Conservation (phyloP, 371 early-diverging fungal genomes). For the Basidiobolus heterosporus region DNA sequence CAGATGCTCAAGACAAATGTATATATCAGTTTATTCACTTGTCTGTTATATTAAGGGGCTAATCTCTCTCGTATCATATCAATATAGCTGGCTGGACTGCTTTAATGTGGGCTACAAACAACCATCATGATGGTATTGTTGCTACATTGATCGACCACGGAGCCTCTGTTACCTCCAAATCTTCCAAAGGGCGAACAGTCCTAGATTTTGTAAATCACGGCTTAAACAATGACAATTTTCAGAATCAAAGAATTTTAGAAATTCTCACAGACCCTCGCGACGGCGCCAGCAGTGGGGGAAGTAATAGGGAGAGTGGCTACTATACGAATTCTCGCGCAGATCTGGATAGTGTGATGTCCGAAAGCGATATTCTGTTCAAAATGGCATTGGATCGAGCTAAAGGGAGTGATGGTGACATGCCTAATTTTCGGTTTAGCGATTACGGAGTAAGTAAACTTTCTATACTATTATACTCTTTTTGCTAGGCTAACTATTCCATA, state of each 20-base stretch:
- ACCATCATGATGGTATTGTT: constrained; percentile 57
- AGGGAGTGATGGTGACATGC: no score
- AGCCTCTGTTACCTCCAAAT: constrained; percentile 51
- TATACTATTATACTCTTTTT: no score
- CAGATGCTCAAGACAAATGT: constrained; percentile 62
- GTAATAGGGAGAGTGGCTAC: no score
- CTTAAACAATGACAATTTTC: constrained; percentile 14
- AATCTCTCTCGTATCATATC: no score
- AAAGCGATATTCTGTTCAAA: no score
- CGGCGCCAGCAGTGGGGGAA: background rate
- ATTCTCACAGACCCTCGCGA: constrained; percentile 15
- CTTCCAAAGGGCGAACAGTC: constrained; percentile 61
- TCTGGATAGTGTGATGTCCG: no score
- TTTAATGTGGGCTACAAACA: constrained; percentile 89
- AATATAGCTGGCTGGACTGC: constrained; percentile 77
- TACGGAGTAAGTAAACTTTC: no score
- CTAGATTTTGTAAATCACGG: constrained; percentile 42
- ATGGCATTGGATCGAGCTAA: no score
- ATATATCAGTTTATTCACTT: constrained; percentile 9
- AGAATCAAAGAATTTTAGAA: constrained; percentile 35
- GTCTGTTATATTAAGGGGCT: background rate
- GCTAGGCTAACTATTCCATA: no score
- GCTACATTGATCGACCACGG: constrained; percentile 60
- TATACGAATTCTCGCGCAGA: no score
- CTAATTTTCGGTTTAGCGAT: no score